Evolutionary conservation across 768 basidiomycete species (phyloP).

Genomic region (Boletus vinaceobasis): DNA sequence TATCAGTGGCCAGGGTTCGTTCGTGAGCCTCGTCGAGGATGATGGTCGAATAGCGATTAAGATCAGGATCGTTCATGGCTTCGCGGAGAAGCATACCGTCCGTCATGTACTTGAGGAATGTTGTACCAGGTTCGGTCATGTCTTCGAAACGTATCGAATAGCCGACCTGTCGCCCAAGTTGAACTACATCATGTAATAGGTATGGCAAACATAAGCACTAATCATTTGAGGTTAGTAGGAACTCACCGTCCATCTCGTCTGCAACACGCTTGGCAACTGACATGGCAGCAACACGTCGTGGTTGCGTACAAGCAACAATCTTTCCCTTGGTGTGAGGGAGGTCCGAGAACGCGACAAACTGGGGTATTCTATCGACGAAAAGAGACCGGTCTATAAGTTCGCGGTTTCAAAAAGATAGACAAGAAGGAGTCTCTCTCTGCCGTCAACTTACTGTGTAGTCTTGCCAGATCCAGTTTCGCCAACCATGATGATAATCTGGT

Average conservation of each 20-base stretch:
- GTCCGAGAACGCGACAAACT: conserved; percentile 93
- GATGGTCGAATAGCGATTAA: conserved; percentile 92
- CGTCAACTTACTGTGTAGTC: conserved; percentile 78
- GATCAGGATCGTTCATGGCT: conserved; percentile 93
- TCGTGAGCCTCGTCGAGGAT: conserved; percentile 99
- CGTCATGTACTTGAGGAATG: conserved; percentile 99
- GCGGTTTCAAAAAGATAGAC: conserved; percentile 17
- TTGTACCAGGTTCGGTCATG: conserved; percentile 72
- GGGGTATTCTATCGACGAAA: conserved; percentile 72
- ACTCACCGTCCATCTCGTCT: conserved; percentile 96
- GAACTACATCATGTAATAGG: conserved; percentile 47
- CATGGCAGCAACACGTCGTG: conserved; percentile 95
- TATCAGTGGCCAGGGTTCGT: conserved; percentile 95
- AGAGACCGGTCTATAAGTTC: conserved; percentile 29
- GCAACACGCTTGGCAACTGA: conserved; percentile 97
- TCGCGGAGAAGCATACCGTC: conserved; percentile 99
- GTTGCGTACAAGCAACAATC: conserved; percentile 95
- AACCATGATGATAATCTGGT: conserved; percentile 88
- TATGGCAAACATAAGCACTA: conserved; percentile 6
- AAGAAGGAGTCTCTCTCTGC: conserved; percentile 16
- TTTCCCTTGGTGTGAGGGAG: conserved; percentile 87
- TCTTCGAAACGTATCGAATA: conserved; percentile 99
- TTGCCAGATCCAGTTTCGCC: conserved; percentile 96
- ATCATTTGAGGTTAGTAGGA: background rate
- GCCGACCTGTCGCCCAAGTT: conserved; percentile 91